Base-by-base conservation (phyloP, 2,329 filamentous ascomycete genomes). In the Stachybotrys chlorohalonatus region DNA sequence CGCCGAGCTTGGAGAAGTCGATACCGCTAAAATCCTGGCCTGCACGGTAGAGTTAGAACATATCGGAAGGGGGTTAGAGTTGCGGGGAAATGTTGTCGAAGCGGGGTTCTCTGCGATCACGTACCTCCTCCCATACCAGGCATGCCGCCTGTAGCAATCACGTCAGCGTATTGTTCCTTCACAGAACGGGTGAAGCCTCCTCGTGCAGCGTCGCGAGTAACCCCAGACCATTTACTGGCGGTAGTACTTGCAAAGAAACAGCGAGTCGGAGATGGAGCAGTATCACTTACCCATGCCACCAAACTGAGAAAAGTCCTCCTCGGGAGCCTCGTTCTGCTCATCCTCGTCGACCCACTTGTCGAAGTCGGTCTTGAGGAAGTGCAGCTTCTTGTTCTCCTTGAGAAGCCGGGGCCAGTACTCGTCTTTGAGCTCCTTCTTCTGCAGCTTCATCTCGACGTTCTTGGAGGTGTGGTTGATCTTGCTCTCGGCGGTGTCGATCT, bases 301-400 rank as follows among this genome's bases (percentile, higher is more conserved):
- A 63, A 83, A 85, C 69, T 84, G 79, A 60, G 81, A 82, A 63
- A 85, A 75, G 72, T 96, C 92, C 55, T 95, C 91, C 61, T 95
- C 90, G 51, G 83, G 78, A 57, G 83, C 86, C 74, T 90, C 91
- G 68, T 97, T 88, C 79, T 99, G 94, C 83, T 99, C 94, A 70
- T 99, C 92, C 83, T 96, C 90, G 64, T 96, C 92, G 66, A 96
- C 89, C 92, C 92, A 96, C 87, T 96, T 96, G 79, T 96, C 92
- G 66, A 99, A 99, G 77, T 99, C 88, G 61, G 94, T 97, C 86
- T 96, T 96, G 68, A 99, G 76, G 83, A 91, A 99, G 77, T 97
- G 94, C 54, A 89, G 77, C 80, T 90, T 96, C 81, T 90, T 87
- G 63, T 78, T 73, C 57, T 93, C 89, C 85, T 96, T 96, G 70